Conservation (phyloP, 805 yeast genomes). For the Lachancea mirantina region DNA sequence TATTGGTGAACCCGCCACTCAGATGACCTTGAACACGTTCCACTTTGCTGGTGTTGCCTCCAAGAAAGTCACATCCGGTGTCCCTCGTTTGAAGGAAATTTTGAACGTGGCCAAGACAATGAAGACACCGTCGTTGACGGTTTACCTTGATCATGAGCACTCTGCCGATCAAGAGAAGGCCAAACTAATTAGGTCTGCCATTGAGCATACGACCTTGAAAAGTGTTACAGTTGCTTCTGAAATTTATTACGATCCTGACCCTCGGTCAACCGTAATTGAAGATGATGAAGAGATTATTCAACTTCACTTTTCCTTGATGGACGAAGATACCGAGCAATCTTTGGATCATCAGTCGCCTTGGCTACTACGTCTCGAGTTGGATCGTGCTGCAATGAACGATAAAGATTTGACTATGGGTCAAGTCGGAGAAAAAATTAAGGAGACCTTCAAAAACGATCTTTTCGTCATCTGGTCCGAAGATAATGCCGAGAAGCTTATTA, state of each 20-base stretch:
- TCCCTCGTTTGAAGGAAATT: conserved; percentile 96
- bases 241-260: conserved; percentile 96
- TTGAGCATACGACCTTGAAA: conserved; percentile 90
- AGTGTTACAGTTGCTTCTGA: conserved; percentile 97
- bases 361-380: conserved; percentile 92
- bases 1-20: conserved; percentile 97
- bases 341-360: conserved; percentile 96
- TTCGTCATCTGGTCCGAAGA: conserved; percentile 99
- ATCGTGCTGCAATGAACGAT: conserved; percentile 98
- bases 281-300: conserved; percentile 97
- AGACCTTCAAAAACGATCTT: conserved; percentile 87
- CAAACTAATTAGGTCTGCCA: conserved; percentile 90
- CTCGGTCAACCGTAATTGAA: conserved; percentile 90
- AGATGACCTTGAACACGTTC: conserved; percentile 95
- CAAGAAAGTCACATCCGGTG: conserved; percentile 93
- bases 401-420: conserved; percentile 97
- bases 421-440: conserved; percentile 92
- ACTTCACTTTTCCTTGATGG: conserved; percentile 95
- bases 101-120: conserved; percentile 96
- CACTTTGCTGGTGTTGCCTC: conserved; percentile 98
- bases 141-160: conserved; percentile 73
- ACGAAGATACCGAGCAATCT: conserved; percentile 92
- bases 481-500: conserved; percentile 90
- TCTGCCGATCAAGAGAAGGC: conserved; percentile 91
- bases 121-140: conserved; percentile 98